Evolutionary conservation across 1,139 yeast genomes (phyloP), one percentile per base, ranked within the genome.

Genomic region (Saccharomyces hybrid): DNA sequence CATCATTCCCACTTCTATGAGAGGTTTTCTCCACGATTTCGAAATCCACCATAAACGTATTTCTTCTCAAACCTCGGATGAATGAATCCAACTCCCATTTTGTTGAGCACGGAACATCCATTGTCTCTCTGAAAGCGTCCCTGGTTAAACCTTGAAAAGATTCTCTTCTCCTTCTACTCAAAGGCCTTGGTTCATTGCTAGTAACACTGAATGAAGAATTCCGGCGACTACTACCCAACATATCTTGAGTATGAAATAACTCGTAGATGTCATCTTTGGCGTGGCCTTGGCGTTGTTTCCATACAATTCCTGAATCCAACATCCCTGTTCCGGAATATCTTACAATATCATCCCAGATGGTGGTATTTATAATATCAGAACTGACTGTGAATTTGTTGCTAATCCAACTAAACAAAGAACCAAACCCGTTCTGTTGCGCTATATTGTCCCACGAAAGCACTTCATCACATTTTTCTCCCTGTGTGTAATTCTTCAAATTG

Each of bases 211-310:
- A 47, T 42, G 42, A 42, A 25, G 47, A 46, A 32, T 46, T 42
- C 34, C 34, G 34, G 34, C 14, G 34, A 16, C 57, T 31, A 31
- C 34, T 48, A 23, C 44, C 53, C 25, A 46, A 41, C 3, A 48
- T 41, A 25, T 55, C 58, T 23, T 54, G 53, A 23, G 56, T 53
- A 51, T 56, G 57, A 48, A 61, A 61, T 25, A 61, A 49, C 14
- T 55, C 53, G 48, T 55, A 55, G 9, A 61, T 52, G 26, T 59
- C 60, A 48, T 62, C 64, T 34, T 57, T 57, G 16, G 53, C 53
- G 16, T 58, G 56, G 7, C 58, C 61, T 25, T 56, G 62, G 32
- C 55, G 55, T 55, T 64, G 66, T 47, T 59, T 62, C 68, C 68
- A 64, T n/a, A 62, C 66, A 11, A 60, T 58, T 2, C 58, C 56